These are phyloP conservation scores for Linanthus parryae DNA, from an alignment of 148 eudicot genomes.

Conservation along the genomic window DNA sequence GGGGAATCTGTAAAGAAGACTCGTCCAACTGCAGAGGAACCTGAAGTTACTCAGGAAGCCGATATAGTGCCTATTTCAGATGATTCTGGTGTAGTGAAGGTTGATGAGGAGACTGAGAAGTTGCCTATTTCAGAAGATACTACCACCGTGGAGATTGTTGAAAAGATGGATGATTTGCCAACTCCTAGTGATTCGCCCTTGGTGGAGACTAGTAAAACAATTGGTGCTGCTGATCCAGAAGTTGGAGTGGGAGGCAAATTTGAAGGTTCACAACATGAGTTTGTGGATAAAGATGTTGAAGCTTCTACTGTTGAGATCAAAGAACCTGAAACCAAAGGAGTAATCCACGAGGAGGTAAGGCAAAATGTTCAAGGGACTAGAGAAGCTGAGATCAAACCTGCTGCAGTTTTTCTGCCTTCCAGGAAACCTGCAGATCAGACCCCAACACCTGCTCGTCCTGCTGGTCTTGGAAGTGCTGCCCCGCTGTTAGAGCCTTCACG, in stretches of 20 bases:
- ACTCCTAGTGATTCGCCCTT: too few species aligned
- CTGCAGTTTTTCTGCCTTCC: constrained; percentile 13
- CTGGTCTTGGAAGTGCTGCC: constrained; percentile 88
- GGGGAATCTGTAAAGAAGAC: constrained; percentile 11
- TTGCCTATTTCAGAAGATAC: constrained; percentile 15
- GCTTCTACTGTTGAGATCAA: constrained; percentile 11
- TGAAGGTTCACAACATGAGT: constrained; percentile 16
- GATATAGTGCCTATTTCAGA: constrained; percentile 11
- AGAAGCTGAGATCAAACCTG: constrained; percentile 29
- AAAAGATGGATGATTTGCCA: constrained; percentile 19
- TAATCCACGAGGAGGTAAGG: constrained; percentile 23
- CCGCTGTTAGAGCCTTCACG: constrained; percentile 70
- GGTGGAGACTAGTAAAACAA: too few species aligned
- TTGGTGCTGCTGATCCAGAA: constrained; percentile 15
- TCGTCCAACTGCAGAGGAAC: constrained; percentile 23
- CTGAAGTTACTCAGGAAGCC: constrained; percentile 13
- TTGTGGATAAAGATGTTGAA: constrained; percentile 19
- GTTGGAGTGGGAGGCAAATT: constrained; percentile 13
- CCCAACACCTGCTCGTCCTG: constrained; percentile 51
- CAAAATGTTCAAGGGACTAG: constrained; percentile 24
- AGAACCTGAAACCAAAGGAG: constrained; percentile 16
- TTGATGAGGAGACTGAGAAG: constrained; percentile 14
- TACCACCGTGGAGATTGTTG: constrained; percentile 14
- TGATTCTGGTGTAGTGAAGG: constrained; percentile 10
- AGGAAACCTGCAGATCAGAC: constrained; percentile 19